Percentiles rank a stretch among this genome's conserved stretches.
phyloP scores from a whole-genome alignment of 306 rosid genomes.

The Vicia villosa region DNA sequence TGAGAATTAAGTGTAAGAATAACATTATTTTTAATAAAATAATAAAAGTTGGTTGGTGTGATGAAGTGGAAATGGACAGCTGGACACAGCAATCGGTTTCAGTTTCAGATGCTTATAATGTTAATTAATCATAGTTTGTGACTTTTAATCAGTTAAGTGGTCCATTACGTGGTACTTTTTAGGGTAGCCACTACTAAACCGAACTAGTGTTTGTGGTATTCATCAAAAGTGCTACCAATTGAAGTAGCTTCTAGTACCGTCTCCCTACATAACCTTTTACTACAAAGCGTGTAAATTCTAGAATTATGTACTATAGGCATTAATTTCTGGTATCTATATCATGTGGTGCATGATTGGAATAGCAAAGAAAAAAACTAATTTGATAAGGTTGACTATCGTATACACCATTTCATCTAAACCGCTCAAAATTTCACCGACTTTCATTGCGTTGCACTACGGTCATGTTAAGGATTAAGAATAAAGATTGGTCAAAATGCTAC shows the following conservation, averaged over 20 bases:
- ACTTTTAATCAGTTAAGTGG: conserved; percentile 21
- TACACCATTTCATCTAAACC: background rate
- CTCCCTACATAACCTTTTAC: no score
- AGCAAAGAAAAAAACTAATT: no score
- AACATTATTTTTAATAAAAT: no score
- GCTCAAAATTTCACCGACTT: background rate
- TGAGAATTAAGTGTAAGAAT: no score
- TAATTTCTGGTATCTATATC: no score
- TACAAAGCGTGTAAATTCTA: no score
- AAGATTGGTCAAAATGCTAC: background rate
- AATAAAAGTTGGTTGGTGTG: conserved; percentile 38
- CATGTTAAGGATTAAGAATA: background rate
- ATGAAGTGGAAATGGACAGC: conserved; percentile 36
- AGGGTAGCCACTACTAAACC: conserved; percentile 26
- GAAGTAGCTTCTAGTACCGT: no score
- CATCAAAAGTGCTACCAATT: no score
- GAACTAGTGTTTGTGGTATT: background rate
- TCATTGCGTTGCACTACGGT: background rate
- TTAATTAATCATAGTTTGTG: conserved; percentile 5
- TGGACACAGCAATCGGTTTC: conserved; percentile 36
- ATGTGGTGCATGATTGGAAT: no score
- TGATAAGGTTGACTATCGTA: no score
- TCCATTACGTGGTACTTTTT: conserved; percentile 39
- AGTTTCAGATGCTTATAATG: conserved; percentile 8
- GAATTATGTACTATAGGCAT: no score